A percentile compares a stretch with the other conserved stretches of the same genome.
phyloP scores from a whole-genome alignment of 805 yeast genomes.

The Metschnikowia gruessii region DNA sequence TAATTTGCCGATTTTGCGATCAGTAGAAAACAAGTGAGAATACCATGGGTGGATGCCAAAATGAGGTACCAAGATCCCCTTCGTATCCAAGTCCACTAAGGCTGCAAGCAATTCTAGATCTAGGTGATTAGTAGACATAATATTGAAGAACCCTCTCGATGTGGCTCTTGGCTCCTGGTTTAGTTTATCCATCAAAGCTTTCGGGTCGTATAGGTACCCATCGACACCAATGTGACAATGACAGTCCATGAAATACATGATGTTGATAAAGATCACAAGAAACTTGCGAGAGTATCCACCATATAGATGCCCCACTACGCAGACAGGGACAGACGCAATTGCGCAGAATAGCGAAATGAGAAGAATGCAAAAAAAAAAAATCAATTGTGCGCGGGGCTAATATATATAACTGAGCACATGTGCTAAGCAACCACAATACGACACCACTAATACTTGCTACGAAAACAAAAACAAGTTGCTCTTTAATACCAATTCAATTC shows the following conservation, averaged over 20 bases:
- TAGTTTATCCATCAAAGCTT: conserved; percentile 6
- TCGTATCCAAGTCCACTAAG: conserved; percentile 15
- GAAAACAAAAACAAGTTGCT: neutral
- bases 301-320: neutral
- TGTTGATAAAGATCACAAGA: neutral
- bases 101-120: conserved; percentile 31
- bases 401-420: neutral
- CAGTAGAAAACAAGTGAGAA: conserved; percentile 54
- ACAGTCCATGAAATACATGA: conserved; percentile 18
- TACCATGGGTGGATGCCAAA: conserved; percentile 95
- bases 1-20: conserved; percentile 29
- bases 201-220: conserved; percentile 11
- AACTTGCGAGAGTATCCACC: neutral
- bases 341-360: neutral
- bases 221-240: conserved; percentile 36
- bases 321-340: neutral
- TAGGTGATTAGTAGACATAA: conserved; percentile 40
- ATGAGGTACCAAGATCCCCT: conserved; percentile 38
- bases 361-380: neutral
- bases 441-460: neutral
- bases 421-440: neutral
- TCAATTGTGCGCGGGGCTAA: neutral
- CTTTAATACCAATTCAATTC: too few relatives aligned
- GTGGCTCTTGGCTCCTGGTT: conserved; percentile 4
- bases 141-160: conserved; percentile 19